Conservation (phyloP, 2,329 filamentous ascomycete species). For the Hymenoscyphus fraxineus region DNA sequence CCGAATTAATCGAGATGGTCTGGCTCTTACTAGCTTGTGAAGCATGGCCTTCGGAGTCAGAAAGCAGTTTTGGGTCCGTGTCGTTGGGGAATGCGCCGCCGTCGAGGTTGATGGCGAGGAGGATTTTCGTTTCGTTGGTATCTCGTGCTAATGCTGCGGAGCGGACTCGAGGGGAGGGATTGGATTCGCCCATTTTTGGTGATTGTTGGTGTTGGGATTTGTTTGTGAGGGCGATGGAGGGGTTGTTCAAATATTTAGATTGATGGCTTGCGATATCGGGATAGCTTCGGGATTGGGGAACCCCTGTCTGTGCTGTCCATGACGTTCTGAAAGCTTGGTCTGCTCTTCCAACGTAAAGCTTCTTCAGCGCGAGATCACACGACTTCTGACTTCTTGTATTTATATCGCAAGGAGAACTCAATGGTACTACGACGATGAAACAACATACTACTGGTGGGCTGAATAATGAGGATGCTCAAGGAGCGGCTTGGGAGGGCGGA, state of each 20-base stretch:
- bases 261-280: constrained; percentile 11
- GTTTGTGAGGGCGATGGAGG: not conserved
- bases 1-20: constrained; percentile 82
- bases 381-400: not conserved
- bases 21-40: constrained; percentile 81
- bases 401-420: not conserved
- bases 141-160: constrained; percentile 78
- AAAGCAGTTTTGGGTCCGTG: constrained; percentile 53
- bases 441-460: constrained; percentile 55
- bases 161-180: constrained; percentile 41
- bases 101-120: constrained; percentile 88
- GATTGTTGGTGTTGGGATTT: not conserved
- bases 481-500: constrained; percentile 68
- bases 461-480: constrained; percentile 62
- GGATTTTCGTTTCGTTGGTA: constrained; percentile 98
- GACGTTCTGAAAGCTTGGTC: not conserved
- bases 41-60: constrained; percentile 63
- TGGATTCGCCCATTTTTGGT: constrained; percentile 20
- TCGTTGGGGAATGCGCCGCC: constrained; percentile 73
- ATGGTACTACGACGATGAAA: constrained; percentile 10
- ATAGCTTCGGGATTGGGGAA: not conserved
- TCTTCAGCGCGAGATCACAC: not conserved
- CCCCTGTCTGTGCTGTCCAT: not conserved
- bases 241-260: constrained; percentile 7
- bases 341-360: not conserved